Evolutionary conservation across 768 basidiomycete genomes (phyloP).

Genomic region (Royoungia palumana): DNA sequence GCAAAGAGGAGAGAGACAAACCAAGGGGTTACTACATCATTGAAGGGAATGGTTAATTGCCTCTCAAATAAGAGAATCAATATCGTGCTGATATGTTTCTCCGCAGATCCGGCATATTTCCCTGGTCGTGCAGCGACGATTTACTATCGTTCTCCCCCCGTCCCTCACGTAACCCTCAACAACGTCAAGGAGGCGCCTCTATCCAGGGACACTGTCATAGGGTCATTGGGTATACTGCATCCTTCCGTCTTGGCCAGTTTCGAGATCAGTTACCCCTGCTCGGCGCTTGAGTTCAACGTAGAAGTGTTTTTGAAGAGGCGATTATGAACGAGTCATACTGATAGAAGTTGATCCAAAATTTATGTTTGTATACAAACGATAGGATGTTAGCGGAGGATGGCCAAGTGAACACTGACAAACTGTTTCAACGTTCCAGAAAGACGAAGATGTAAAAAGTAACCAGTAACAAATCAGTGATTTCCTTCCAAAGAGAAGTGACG

Average conservation of each 20-base stretch:
- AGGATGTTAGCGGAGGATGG: background rate
- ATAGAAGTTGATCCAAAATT: slow-evolving; percentile 1
- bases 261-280: slow-evolving; percentile 93
- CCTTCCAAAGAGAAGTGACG: background rate
- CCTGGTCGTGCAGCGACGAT: slow-evolving; percentile 92
- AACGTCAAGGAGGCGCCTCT: slow-evolving; percentile 45
- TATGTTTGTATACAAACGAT: slow-evolving; percentile 3
- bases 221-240: slow-evolving; percentile 90
- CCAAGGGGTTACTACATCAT: slow-evolving; percentile 88
- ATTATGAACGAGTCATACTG: slow-evolving; percentile 19
- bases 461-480: slow-evolving; percentile 7
- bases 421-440: background rate
- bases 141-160: slow-evolving; percentile 66
- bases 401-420: background rate
- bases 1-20: slow-evolving; percentile 50
- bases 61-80: background rate
- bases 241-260: slow-evolving; percentile 90
- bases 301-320: slow-evolving; percentile 84
- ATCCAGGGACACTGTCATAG: slow-evolving; percentile 67
- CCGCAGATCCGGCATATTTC: slow-evolving; percentile 87
- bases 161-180: slow-evolving; percentile 29
- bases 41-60: slow-evolving; percentile 71
- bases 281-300: slow-evolving; percentile 88
- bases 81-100: slow-evolving; percentile 5
- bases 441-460: slow-evolving; percentile 10